Evolutionary conservation across 163 green algal genomes (phyloP).

Genomic region (Scenedesmus sp.): DNA sequence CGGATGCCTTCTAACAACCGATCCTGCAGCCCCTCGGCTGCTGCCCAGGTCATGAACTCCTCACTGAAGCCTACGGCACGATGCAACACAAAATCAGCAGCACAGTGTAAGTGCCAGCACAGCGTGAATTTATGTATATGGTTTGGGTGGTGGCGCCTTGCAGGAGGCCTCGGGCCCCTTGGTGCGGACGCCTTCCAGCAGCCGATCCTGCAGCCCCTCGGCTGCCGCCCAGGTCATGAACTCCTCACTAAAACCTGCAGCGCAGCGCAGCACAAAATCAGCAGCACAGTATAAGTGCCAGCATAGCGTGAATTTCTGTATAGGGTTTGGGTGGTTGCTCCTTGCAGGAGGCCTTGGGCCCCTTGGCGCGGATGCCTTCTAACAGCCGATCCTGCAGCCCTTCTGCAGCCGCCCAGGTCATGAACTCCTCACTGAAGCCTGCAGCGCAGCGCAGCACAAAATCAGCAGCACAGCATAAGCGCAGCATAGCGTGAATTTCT

Average conservation of each 20-base stretch:
- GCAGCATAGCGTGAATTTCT: not conserved
- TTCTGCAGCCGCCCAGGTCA: no score
- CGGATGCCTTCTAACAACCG: conserved; percentile 66
- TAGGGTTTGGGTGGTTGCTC: no score
- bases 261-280: not conserved
- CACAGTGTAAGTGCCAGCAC: not conserved
- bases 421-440: conserved; percentile 5
- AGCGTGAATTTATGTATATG: no score
- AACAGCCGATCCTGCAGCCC: conserved; percentile 54
- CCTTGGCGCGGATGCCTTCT: conserved; percentile 57
- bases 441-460: not conserved
- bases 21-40: conserved; percentile 25
- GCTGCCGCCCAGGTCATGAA: conserved; percentile 10
- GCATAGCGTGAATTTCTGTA: no score
- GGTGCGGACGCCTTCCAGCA: conserved; percentile 65
- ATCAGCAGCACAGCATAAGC: not conserved
- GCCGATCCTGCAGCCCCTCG: conserved; percentile 17
- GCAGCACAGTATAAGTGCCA: not conserved
- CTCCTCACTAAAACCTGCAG: conserved; percentile 18
- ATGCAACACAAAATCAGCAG: not conserved
- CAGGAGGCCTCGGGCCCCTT: conserved; percentile 35
- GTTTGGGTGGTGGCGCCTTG: no score
- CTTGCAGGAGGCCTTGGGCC: not conserved
- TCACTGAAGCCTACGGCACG: conserved; percentile 14
- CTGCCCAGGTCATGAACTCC: conserved; percentile 25